phyloP scores from a whole-genome alignment of 495 filamentous ascomycete species.

The Xanthoparmelia taractica region DNA sequence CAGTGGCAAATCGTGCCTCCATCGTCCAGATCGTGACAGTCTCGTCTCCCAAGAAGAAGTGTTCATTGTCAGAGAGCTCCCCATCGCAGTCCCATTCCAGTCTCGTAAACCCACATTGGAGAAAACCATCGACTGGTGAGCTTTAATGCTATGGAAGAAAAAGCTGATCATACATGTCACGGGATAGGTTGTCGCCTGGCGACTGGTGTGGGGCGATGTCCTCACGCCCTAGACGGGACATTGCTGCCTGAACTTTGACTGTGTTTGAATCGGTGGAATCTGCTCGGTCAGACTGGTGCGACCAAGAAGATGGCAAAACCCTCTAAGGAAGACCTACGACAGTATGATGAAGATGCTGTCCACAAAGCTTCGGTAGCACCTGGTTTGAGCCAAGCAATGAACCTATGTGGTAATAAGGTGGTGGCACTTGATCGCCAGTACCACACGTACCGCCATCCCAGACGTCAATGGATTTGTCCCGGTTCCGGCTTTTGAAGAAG shows the following conservation, averaged over 20 bases:
- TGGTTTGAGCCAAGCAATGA: slow-evolving; percentile 47
- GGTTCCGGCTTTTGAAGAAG: slow-evolving; percentile 23
- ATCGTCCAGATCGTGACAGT: slow-evolving; percentile 27
- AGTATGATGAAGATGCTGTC: slow-evolving; percentile 28
- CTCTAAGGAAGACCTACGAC: slow-evolving; percentile 6
- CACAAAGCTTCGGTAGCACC: slow-evolving; percentile 53
- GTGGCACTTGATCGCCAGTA: neutral
- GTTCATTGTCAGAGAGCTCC: slow-evolving; percentile 23
- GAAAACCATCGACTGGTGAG: slow-evolving; percentile 35
- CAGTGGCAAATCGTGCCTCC: slow-evolving; percentile 33
- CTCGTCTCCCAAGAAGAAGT: slow-evolving; percentile 25
- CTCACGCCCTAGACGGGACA: slow-evolving; percentile 31
- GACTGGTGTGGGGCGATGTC: slow-evolving; percentile 32
- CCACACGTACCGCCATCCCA: slow-evolving; percentile 37
- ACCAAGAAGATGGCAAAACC: neutral
- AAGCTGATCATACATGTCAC: slow-evolving; percentile 37
- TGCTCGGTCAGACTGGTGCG: neutral
- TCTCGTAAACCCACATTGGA: slow-evolving; percentile 33
- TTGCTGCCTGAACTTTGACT: slow-evolving; percentile 27
- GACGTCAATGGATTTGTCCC: slow-evolving; percentile 48
- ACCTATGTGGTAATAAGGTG: slow-evolving; percentile 29
- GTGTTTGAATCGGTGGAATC: slow-evolving; percentile 34
- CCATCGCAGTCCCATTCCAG: slow-evolving; percentile 38
- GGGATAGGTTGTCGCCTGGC: slow-evolving; percentile 34
- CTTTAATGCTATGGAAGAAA: slow-evolving; percentile 44